Evolutionary conservation across 2,329 filamentous ascomycete genomes (phyloP).

Genomic region (Fusarium oligoseptatum): DNA sequence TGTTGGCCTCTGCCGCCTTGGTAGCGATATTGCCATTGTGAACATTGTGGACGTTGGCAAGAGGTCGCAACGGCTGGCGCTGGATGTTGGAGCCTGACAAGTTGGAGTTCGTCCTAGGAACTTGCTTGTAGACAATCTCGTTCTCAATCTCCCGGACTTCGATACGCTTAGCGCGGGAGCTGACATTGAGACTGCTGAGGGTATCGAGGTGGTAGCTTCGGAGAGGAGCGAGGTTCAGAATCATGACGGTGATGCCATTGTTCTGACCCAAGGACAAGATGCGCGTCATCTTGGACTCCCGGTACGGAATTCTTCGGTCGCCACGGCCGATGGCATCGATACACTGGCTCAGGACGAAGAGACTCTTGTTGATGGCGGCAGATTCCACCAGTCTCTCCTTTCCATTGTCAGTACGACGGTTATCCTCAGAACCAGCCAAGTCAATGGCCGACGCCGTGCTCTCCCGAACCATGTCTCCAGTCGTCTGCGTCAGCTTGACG

Average conservation of each 20-base stretch:
- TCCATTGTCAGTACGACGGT: conserved; percentile 91
- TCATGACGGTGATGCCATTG: conserved; percentile 96
- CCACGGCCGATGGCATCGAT: conserved; percentile 90
- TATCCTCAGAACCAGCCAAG: conserved; percentile 95
- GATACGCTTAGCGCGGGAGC: conserved; percentile 95
- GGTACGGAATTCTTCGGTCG: conserved; percentile 86
- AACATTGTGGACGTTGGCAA: conserved; percentile 81
- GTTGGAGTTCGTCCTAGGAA: conserved; percentile 66
- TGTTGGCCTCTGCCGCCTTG: conserved; percentile 62
- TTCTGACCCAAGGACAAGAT: conserved; percentile 95
- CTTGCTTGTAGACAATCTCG: conserved; percentile 87
- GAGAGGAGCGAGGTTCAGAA: conserved; percentile 92
- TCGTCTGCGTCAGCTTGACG: conserved; percentile 86
- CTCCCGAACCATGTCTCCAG: conserved; percentile 74
- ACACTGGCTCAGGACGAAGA: conserved; percentile 94
- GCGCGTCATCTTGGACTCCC: conserved; percentile 97
- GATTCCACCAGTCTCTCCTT: conserved; percentile 95
- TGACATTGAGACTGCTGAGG: conserved; percentile 92
- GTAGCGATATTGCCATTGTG: conserved; percentile 69
- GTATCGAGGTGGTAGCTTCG: conserved; percentile 95
- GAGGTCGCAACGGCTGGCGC: conserved; percentile 83
- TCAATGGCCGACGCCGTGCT: conserved; percentile 95
- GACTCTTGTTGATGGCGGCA: conserved; percentile 95
- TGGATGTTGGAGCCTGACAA: conserved; percentile 57
- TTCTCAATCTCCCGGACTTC: conserved; percentile 97